Base-by-base conservation (phyloP, 2,329 filamentous ascomycete genomes). In the Plenodomus biglobosus region DNA sequence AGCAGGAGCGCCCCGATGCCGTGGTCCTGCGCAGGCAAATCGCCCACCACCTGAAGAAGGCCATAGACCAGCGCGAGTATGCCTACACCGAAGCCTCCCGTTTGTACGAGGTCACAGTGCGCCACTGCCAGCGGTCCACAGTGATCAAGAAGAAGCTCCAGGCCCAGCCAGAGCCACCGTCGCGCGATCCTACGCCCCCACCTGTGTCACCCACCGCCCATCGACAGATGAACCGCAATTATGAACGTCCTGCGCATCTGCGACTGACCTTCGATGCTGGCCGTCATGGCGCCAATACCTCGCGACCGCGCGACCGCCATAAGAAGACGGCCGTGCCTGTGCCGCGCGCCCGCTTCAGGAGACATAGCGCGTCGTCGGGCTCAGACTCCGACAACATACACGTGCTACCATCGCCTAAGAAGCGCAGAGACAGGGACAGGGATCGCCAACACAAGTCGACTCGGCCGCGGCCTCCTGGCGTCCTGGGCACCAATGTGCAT, bases 81-180 rank as follows among this genome's bases (percentile, higher is more conserved):
- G 71, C 81, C 3, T 79, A 74, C 58, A 80, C 80, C 11, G 81
- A 84, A 66, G 78, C 81, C 7, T 75, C 74, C 53, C 77, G 81
- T 18, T 69, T 84, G 19, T 78, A 78, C 65, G 80, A 84, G 64
- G 78, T 81, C 36, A 77, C 81, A 6, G 76, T 83, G 63, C 78
- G 80, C 58, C 80, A 83, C 62, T 76, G 79, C 56, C 78, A 79
- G 55, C 77, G 82, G 39, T 69, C 86, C 40, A 78, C 77, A 42
- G 78, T 79, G 47, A 85, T 86, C 59, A 80, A 78, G 48, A 76
- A 78, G 59, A 86, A 85, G 69, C 76, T 86, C 17, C 78, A 84
- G 52, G 78, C 80, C 10, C 76, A 85, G 40, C 82, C 83, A 2
- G 77, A 81, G 65, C 83, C 82, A 16, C 78, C 81, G 2, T 83